Conservation (phyloP, 768 basidiomycete species). For the Cyathus striatus region DNA sequence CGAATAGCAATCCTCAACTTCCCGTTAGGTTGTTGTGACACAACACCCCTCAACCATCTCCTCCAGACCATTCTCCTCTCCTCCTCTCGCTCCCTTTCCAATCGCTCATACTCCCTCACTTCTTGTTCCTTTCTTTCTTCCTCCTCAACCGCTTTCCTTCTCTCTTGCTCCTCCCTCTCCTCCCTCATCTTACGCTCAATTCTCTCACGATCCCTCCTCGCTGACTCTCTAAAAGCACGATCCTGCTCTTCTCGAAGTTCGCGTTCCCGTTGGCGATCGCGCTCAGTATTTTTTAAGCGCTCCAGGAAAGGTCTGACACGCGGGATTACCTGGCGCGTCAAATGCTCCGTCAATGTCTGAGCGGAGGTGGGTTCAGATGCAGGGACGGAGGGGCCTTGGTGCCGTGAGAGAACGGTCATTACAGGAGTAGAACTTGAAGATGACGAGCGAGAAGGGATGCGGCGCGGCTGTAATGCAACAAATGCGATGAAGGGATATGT, state of each 20-base stretch:
- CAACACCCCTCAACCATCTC: slow-evolving; percentile 46
- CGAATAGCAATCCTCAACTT: slow-evolving; percentile 43
- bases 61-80: slow-evolving; percentile 48
- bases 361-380: slow-evolving; percentile 56
- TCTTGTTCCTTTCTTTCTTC: slow-evolving; percentile 49
- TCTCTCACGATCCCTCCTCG: slow-evolving; percentile 61
- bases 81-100: slow-evolving; percentile 11
- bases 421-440: slow-evolving; percentile 34
- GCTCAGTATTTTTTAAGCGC: slow-evolving; percentile 49
- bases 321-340: slow-evolving; percentile 71
- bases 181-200: slow-evolving; percentile 52
- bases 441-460: slow-evolving; percentile 31
- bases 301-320: slow-evolving; percentile 74
- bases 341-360: slow-evolving; percentile 55
- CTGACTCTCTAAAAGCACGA: slow-evolving; percentile 65
- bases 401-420: slow-evolving; percentile 81
- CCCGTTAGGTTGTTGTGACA: slow-evolving; percentile 28
- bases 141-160: slow-evolving; percentile 30
- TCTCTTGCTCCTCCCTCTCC: slow-evolving; percentile 25
- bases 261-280: slow-evolving; percentile 48
- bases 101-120: slow-evolving; percentile 14
- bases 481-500: slow-evolving; percentile 94
- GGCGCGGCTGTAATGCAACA: slow-evolving; percentile 77
- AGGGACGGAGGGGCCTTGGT: slow-evolving; percentile 58
- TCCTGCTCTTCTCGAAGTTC: slow-evolving; percentile 78